Base-by-base conservation (phyloP, 768 basidiomycete genomes). In the Xanthoconium purpureum region DNA sequence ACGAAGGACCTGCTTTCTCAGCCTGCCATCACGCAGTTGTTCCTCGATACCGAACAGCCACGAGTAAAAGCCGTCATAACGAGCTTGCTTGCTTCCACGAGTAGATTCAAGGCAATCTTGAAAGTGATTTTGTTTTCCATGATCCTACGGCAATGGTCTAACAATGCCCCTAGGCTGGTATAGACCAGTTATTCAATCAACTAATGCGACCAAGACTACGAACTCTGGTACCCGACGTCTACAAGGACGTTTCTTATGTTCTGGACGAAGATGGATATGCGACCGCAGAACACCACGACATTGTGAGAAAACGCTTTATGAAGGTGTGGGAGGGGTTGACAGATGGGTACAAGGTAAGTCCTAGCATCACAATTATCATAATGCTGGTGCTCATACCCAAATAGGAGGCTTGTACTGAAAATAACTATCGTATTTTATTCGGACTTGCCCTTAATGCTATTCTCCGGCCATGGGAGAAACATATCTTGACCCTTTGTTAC, bases 121-220 rank as follows among this genome's bases (percentile, higher is more conserved):
- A 85, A 88, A 71, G 95, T 93, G 68, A 55, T 78, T 62, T n/a
- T 62, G 9, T 35, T 28, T 20, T 30, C 12, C n/a, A 1, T 44
- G n/a, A 1, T 3, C n/a, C 17, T n/a, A 32, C 18, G 17, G 37
- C 49, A 28, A 33, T 43, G 17, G 14, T 52, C 55, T 61, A 14
- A 68, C 24, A 5, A 42, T 14, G 15, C 46, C 24, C 52, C 20
- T 45, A 94, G 92, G 76, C 81, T 3, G 92, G 95, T 15, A 76
- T 97, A 29, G 97, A 99, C 63, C 93, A 96, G 63, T 77, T 98
- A 37, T 98, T 98, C 78, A 98, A 94, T 64, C 96, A 98, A 67
- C 78, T 98, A 11, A 80, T 95, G 63, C 83, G 95, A 18, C 95
- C 97, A 0, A 87, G 85, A 56, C 71, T 99, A 47, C 85, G 97